Evolutionary conservation across 2,329 filamentous ascomycete species (phyloP).

Genomic region (Colletotrichum sp.): DNA sequence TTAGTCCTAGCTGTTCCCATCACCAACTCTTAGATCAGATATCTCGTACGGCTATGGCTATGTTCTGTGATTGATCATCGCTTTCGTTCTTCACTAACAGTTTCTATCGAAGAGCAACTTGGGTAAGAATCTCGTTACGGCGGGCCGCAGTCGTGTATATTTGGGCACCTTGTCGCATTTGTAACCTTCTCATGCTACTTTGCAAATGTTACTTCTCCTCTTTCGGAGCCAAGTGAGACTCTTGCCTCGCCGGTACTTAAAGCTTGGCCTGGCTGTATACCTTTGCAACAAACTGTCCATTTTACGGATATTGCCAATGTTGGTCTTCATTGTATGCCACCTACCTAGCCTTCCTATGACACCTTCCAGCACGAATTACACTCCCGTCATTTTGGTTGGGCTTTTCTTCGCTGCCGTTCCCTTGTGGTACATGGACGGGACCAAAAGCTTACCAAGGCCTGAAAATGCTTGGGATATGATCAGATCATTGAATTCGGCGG

Average conservation of each 20-base stretch:
- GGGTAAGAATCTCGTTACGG: not conserved
- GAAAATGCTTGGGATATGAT: not conserved
- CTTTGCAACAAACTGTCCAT: slow-evolving; percentile 24
- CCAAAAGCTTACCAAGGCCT: not conserved
- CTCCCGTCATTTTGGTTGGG: not conserved
- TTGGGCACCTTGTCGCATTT: too few species aligned
- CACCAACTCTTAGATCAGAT: not conserved
- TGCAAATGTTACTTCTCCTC: slow-evolving; percentile 25
- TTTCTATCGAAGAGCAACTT: not conserved
- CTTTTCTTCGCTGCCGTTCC: not conserved
- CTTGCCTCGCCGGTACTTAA: slow-evolving; percentile 22
- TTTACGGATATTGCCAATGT: slow-evolving; percentile 22
- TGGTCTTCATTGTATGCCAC: slow-evolving; percentile 28
- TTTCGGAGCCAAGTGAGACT: slow-evolving; percentile 20
- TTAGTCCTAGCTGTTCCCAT: not conserved
- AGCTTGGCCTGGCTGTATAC: slow-evolving; percentile 23
- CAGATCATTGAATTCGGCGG: not conserved
- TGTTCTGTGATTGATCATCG: not conserved
- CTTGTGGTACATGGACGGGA: not conserved
- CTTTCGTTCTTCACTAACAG: not conserved
- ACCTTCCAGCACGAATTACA: not conserved
- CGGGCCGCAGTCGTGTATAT: not conserved
- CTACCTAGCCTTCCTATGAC: slow-evolving; percentile 19
- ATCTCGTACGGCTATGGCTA: not conserved
- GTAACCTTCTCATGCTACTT: slow-evolving; percentile 25